These are phyloP conservation scores for Trichoderma sp. DNA, from an alignment of 2,329 filamentous ascomycete genomes.

Conservation along the genomic window DNA sequence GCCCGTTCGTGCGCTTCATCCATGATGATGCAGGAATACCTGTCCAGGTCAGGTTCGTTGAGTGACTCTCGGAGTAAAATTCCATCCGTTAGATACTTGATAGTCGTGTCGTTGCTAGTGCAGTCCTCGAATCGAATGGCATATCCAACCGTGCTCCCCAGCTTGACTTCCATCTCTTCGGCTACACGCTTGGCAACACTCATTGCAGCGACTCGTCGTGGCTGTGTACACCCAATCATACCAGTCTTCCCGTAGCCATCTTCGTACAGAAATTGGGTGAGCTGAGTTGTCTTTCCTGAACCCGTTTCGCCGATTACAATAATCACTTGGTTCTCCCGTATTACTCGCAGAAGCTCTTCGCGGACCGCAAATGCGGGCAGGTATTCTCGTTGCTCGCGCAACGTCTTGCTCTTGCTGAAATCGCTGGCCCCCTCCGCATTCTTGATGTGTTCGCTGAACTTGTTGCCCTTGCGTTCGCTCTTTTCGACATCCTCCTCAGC, in stretches of 20 bases:
- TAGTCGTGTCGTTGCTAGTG: constrained; percentile 90
- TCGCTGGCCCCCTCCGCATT: constrained; percentile 81
- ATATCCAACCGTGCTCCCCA: constrained; percentile 89
- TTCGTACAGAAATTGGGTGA: constrained; percentile 94
- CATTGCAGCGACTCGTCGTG: constrained; percentile 95
- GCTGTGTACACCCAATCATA: constrained; percentile 96
- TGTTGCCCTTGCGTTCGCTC: constrained; percentile 54
- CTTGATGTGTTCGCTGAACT: constrained; percentile 90
- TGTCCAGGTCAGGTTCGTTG: constrained; percentile 88
- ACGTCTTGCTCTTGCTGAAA: constrained; percentile 89
- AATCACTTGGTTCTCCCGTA: constrained; percentile 94
- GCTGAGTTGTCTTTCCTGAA: constrained; percentile 94
- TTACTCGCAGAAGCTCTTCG: constrained; percentile 87
- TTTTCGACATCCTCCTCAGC: constrained; percentile 68
- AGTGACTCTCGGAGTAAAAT: constrained; percentile 90
- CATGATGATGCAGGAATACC: constrained; percentile 99
- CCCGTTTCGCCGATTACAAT: constrained; percentile 98
- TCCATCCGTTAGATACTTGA: constrained; percentile 99
- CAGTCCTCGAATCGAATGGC: constrained; percentile 98
- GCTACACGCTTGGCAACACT: constrained; percentile 97
- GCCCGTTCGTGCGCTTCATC: constrained; percentile 98
- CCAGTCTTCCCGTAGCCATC: constrained; percentile 87
- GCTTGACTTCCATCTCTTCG: constrained; percentile 94
- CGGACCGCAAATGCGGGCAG: constrained; percentile 94
- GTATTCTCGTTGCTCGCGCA: constrained; percentile 89